These are phyloP conservation scores for Penicillium simplicissimum DNA, from an alignment of 495 filamentous ascomycete species.

Conservation along the genomic window DNA sequence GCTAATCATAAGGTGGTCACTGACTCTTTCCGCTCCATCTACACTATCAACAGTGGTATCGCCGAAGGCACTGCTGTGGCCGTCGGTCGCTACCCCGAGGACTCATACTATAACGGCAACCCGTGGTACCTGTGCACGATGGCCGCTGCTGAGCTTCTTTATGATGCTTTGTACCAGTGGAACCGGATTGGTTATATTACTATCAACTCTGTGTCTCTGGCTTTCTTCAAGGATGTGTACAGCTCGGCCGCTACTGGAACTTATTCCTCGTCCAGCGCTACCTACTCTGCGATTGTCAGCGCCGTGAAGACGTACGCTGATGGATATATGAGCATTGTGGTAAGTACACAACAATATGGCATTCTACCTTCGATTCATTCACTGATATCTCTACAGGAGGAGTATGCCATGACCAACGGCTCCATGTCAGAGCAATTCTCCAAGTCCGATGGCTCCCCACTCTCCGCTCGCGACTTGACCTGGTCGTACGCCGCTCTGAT, in stretches of 20 bases:
- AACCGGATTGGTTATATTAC: conserved; percentile 50
- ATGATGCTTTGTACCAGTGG: conserved; percentile 64
- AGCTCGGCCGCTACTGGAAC: conserved; percentile 51
- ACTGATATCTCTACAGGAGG: conserved; percentile 20
- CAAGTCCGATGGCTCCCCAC: conserved; percentile 47
- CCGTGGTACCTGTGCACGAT: conserved; percentile 68
- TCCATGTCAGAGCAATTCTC: conserved; percentile 63
- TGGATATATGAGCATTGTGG: conserved; percentile 58
- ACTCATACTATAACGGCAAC: conserved; percentile 67
- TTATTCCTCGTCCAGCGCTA: conserved; percentile 45
- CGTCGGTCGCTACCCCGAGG: conserved; percentile 71
- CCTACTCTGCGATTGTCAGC: conserved; percentile 51
- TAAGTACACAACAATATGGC: conserved; percentile 8
- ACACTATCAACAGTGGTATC: conserved; percentile 57
- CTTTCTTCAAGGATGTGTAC: conserved; percentile 59
- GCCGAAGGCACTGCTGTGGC: conserved; percentile 51
- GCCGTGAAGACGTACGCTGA: conserved; percentile 65
- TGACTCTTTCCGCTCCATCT: conserved; percentile 61
- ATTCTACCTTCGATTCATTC: not conserved
- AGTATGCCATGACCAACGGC: conserved; percentile 52
- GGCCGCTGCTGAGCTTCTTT: conserved; percentile 65
- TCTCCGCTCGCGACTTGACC: conserved; percentile 57
- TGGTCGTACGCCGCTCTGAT: conserved; percentile 56
- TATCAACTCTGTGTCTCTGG: conserved; percentile 53
- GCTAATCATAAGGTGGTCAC: conserved; percentile 65